Base-by-base conservation (phyloP, 768 basidiomycete species). In the Lentinula sp. region DNA sequence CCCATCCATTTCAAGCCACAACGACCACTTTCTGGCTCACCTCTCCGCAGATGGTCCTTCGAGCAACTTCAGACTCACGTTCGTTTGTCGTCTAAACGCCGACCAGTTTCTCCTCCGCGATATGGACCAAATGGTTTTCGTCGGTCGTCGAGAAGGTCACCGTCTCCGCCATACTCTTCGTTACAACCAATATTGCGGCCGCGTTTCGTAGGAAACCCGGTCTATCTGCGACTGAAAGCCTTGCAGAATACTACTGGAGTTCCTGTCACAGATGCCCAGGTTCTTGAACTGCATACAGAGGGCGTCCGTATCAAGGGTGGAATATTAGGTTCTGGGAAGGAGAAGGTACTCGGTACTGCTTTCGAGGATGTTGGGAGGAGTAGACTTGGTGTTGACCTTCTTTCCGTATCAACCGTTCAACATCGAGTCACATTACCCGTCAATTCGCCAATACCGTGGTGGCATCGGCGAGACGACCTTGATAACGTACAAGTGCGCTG, bases 21-120 rank as follows among this genome's bases (percentile, higher is more conserved):
- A 16, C 73, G 79, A 5, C 70, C 76, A 35, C 78, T 81, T 66
- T 53, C 79, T 70, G 57, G 77, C 68, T 71, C 79, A 66, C 73
- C 79, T 35, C 75, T 73, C 71, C 45, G 59, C 3, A 31, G 57
- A 40, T 48, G 37, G 32, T 37, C 31, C 21, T 7, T 32, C n/a
- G 49, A 60, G 15, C 35, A 43, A 37, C 21, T 42, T 37, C 59
- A 39, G 42, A 42, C 37, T 15, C 37, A 40, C n/a, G 35, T 9
- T 52, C 48, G 58, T 32, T 50, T 32, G 13, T 15, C 11, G 16
- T 60, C 35, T 5, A 59, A 59, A 39, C 57, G 57, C 46, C 57
- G 43, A 13, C 31, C 46, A 21, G n/a, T 39, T 8, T 59, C 57
- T 59, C 57, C 57, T 49, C 57, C 46, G 45, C 28, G 57, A 15